Base-by-base conservation (phyloP, 176 grass and related monocot species). In the Olyra latifolia region DNA sequence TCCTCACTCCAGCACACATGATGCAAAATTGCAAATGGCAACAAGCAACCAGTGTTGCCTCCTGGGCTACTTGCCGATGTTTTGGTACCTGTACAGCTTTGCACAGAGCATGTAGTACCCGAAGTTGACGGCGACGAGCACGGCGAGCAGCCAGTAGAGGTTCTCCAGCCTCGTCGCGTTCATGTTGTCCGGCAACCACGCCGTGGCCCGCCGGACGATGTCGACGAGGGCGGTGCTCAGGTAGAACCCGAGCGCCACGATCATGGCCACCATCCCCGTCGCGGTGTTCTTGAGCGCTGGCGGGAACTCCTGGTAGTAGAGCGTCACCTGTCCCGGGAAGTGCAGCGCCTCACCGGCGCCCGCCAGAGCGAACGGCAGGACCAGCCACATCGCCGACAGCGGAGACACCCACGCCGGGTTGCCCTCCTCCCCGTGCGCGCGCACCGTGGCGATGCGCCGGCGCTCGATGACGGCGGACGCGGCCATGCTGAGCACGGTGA, bases 271-370 rank as follows among this genome's bases (percentile, higher is more conserved):
- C 84, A 94, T 91, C 41, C 89, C 91, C 22, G 94, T 86, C 0
- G 89, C 71, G 1, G 91, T 97, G 89, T 81, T 97, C 86, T 87
- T 87, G 19, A 94, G 84, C 58, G 91, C 32, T 71, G 29, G 58
- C 0, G 94, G 94, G 63, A 97, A 97, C 79, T 92, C 94, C 57
- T 90, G 78, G 82, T 90, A 97, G 71, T 92, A 97, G 0, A 97
- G 66, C 11, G 67, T 91, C 25, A 97, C 89, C 66, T 91, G 84
- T 3, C 82, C 85, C 0, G 94, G 87, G 62, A 94, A 94, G 45
- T 94, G 82, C 12, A 94, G 54, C 10, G 91, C 91, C 76, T 94
- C 89, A 0, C 84, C 91, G 3, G 61, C 59, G 0, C 94, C 94
- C 1, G 75, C 22, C 28, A 97, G 16, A 0, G 72, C 89, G 23